Evolutionary conservation across 805 yeast species (phyloP).

Genomic region (Wickerhamiella occidentalis): DNA sequence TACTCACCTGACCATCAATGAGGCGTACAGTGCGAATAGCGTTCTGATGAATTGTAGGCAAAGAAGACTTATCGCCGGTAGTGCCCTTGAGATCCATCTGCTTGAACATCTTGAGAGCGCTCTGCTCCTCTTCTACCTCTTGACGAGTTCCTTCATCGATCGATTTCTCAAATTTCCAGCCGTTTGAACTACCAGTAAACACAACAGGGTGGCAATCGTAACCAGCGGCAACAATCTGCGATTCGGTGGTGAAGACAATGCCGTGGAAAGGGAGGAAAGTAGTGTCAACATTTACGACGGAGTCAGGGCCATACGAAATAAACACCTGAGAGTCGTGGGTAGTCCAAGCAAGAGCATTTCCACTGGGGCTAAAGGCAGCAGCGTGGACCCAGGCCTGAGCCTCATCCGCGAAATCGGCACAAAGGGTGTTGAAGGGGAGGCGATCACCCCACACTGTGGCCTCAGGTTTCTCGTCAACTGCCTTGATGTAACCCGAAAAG

Average conservation of each 20-base stretch:
- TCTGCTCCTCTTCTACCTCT: conserved; percentile 36
- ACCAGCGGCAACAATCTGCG: conserved; percentile 74
- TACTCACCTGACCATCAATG: conserved; percentile 47
- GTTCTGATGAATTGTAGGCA: conserved; percentile 81
- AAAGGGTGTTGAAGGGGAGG: conserved; percentile 83
- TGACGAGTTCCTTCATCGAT: conserved; percentile 44
- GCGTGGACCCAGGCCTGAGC: conserved; percentile 87
- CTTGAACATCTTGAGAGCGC: conserved; percentile 75
- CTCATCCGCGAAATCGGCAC: conserved; percentile 64
- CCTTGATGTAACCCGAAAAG: conserved; percentile 78
- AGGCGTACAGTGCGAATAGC: conserved; percentile 60
- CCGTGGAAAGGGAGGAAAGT: conserved; percentile 70
- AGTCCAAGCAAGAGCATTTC: conserved; percentile 66
- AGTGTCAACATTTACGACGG: conserved; percentile 48
- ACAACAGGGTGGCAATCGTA: conserved; percentile 84
- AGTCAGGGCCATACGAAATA: conserved; percentile 65
- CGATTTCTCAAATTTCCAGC: conserved; percentile 48
- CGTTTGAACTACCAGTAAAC: conserved; percentile 53
- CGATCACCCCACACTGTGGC: conserved; percentile 88
- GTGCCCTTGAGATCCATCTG: conserved; percentile 93
- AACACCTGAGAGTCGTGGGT: conserved; percentile 80
- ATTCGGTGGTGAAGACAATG: conserved; percentile 54
- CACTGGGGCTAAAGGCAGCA: conserved; percentile 71
- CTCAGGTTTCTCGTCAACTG: conserved; percentile 70
- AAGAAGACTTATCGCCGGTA: conserved; percentile 34